Base-by-base conservation (phyloP, 2,329 filamentous ascomycete genomes). In the Talaromyces sp. region DNA sequence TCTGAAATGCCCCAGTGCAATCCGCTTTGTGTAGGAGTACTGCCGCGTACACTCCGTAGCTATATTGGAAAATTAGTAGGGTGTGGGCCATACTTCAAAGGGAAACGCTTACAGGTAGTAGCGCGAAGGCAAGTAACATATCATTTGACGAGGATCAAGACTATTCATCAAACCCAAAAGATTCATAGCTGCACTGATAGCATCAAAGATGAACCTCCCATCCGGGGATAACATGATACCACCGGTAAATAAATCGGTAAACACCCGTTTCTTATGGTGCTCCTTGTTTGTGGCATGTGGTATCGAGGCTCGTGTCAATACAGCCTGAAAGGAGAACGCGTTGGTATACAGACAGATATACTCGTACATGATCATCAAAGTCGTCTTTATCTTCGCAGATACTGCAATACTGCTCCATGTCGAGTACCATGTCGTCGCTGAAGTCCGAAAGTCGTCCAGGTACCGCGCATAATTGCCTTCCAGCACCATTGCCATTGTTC, bases 381-480 rank as follows among this genome's bases (percentile, higher is more conserved):
- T 65, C 19, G 19, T 61, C 15, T 51, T 61, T 7, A 61, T 34
- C 0, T 40, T 61, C 2, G 15, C 17, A 8, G 25, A 51, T 6
- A 61, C 17, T 15, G 36, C 4, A 27, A 8, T 59, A 17, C 45
- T 25, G 22, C 66, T 34, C 49, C 49, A 53, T 2, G 49, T 19
- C 8, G 27, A 53, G 3, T 53, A 49, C 68, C 68, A 69, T 0
- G 53, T 51, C 5, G 61, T n/a, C 10, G 62, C 25, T 22, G 66
- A 31, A 19, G 36, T 34, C 5, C 34, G 66, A 54, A 69, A 68
- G 58, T 70, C 69, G 38, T 71, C 70, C 6, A 71, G 64, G 27
- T 71, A 71, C 29, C 65, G 68, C 5, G 60, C 66, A 58, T 71
- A 71, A 56, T 70, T 60, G n/a, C 70, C 69, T 43, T 58, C 22